Evolutionary conservation across 164 flowering plant genomes (phyloP).

Genomic region (Saururus chinensis): DNA sequence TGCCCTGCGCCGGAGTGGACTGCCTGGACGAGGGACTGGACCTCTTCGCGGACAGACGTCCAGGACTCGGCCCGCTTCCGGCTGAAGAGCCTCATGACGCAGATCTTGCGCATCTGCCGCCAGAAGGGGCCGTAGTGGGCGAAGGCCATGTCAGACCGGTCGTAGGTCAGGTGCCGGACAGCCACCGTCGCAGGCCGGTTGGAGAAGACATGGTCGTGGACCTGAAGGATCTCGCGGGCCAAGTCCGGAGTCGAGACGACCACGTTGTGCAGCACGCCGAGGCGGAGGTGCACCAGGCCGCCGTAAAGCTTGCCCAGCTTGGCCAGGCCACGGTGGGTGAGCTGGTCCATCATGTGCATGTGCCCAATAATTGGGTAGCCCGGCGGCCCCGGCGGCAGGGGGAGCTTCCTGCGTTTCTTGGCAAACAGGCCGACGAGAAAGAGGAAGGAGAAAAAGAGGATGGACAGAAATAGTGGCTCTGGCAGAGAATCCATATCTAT

Average conservation of each 20-base stretch:
- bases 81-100: constrained; percentile 75
- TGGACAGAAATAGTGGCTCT: not conserved
- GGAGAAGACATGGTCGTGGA: constrained; percentile 62
- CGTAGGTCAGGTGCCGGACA: constrained; percentile 59
- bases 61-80: constrained; percentile 75
- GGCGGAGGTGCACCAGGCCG: constrained; percentile 49
- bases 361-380: constrained; percentile 67
- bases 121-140: constrained; percentile 89
- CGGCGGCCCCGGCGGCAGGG: constrained; percentile 62
- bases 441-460: not conserved
- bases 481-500: not conserved
- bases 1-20: constrained; percentile 22
- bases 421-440: not conserved
- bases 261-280: constrained; percentile 55
- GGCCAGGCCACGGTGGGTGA: constrained; percentile 82
- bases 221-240: constrained; percentile 66
- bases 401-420: constrained; percentile 15
- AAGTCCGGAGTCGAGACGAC: constrained; percentile 47
- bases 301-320: constrained; percentile 49
- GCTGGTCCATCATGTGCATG: constrained; percentile 68
- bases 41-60: constrained; percentile 73
- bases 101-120: constrained; percentile 87
- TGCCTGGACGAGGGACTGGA: constrained; percentile 23
- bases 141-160: constrained; percentile 81
- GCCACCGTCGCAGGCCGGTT: constrained; percentile 68